Conservation (phyloP, 2,329 filamentous ascomycete genomes). For the Escovopsis sp. region DNA sequence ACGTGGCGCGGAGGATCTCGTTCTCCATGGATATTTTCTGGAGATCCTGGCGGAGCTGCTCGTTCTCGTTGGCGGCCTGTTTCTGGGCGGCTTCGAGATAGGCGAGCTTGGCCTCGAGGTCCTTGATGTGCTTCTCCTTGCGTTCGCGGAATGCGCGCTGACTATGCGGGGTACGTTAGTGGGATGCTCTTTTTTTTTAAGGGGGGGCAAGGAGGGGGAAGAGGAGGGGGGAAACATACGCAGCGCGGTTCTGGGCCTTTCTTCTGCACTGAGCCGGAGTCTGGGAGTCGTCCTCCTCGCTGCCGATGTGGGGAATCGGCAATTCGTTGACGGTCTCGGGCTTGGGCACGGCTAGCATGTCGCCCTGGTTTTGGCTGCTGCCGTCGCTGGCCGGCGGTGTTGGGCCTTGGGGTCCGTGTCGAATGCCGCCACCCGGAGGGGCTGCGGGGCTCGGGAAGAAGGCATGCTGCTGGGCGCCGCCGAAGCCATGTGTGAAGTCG, state of each 20-base stretch:
- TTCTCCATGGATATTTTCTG: slow-evolving; percentile 81
- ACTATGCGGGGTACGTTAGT: slow-evolving; percentile 30
- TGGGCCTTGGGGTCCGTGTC: slow-evolving; percentile 11
- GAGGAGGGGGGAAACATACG: slow-evolving; percentile 28
- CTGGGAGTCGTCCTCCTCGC: slow-evolving; percentile 41
- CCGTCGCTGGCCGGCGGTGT: slow-evolving; percentile 7
- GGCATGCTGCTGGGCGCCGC: slow-evolving; percentile 21
- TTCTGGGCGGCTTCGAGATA: slow-evolving; percentile 61
- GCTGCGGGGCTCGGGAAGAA: slow-evolving; percentile 32
- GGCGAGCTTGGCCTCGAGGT: slow-evolving; percentile 75
- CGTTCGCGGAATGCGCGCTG: slow-evolving; percentile 93
- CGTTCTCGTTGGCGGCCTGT: slow-evolving; percentile 66
- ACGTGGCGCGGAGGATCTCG: slow-evolving; percentile 76
- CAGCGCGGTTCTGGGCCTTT: slow-evolving; percentile 47
- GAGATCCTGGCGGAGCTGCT: slow-evolving; percentile 69
- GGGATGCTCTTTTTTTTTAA: too few relatives aligned
- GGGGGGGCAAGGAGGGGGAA: background rate
- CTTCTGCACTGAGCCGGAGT: slow-evolving; percentile 43
- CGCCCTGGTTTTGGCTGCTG: slow-evolving; percentile 10
- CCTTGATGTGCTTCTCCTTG: slow-evolving; percentile 87
- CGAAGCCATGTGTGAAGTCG: slow-evolving; percentile 27
- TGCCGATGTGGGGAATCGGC: slow-evolving; percentile 22
- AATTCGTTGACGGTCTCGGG: slow-evolving; percentile 25
- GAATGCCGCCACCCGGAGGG: slow-evolving; percentile 29
- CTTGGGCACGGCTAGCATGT: slow-evolving; percentile 13